Conservation (phyloP, 139 green algal genomes). For the Chlamydomonas sp. region DNA sequence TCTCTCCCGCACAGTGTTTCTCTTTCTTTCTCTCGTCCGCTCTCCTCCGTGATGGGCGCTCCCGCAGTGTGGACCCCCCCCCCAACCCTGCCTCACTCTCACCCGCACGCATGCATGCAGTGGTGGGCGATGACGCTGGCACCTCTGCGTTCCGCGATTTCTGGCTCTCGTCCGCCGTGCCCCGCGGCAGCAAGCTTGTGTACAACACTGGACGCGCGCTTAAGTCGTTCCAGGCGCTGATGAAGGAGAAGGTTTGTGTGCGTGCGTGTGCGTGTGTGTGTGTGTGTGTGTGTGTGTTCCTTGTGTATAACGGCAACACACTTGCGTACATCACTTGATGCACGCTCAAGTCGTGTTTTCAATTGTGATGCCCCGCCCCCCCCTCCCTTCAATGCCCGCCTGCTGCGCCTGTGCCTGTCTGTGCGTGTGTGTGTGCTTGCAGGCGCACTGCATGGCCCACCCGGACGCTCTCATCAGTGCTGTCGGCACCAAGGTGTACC, state of each 20-base stretch:
- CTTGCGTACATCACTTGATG: too few species aligned
- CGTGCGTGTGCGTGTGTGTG: too few species aligned
- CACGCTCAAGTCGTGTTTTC: too few species aligned
- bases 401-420: constrained; percentile 35
- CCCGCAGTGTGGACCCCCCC: too few species aligned
- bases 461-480: constrained; percentile 73
- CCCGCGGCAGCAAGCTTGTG: constrained; percentile 48
- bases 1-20: too few species aligned
- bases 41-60: too few species aligned
- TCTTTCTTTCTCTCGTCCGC: too few species aligned
- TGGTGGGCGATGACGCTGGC: constrained; percentile 51
- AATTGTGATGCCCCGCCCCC: background rate
- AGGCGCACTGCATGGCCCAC: constrained; percentile 47
- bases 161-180: constrained; percentile 58
- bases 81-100: too few species aligned
- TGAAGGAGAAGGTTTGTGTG: constrained; percentile 21
- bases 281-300: too few species aligned
- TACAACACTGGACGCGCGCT: constrained; percentile 71
- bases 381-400: too few species aligned
- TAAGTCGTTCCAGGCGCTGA: constrained; percentile 33
- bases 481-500: constrained; percentile 65
- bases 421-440: constrained; percentile 26
- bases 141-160: constrained; percentile 63
- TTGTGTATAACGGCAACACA: too few species aligned
- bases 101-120: too few species aligned